Base-by-base conservation (phyloP, 306 rosid species). In the Boehmeria nivea region DNA sequence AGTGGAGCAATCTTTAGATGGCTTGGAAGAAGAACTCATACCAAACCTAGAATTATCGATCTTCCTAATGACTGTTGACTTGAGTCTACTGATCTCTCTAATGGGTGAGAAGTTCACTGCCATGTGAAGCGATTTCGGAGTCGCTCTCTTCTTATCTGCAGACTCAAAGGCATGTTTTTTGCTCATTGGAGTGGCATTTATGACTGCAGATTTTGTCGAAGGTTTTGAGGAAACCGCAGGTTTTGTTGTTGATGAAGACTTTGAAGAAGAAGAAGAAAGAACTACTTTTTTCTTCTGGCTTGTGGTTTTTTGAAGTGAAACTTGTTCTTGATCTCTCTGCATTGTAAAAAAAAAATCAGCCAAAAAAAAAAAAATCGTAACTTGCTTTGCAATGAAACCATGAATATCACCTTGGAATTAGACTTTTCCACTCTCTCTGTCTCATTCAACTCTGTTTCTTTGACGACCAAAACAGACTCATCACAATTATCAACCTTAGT, bases 21-120 rank as follows among this genome's bases (percentile, higher is more conserved):
- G 69, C 83, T 77, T 87, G 46, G 82, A 81, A 66, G 85, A 67
- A 71, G 66, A 33, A 33, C 11, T 65, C 39, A 68, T 54, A 39
- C 82, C 83, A 57, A 27, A 71, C 85, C 82, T 82, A 19, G 98
- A 68, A 55, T 75, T 80, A 46, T 91, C 99, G 59, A 87, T 85
- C 66, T 73, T 91, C 65, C 85, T 79, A 63, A 85, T 84, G 20
- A 87, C 93, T 10, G 83, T 78, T 57, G 89, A 84, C 53, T 93
- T 91, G 26, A 91, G 50, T 68, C 81, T 79, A 40, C 84, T 83
- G 20, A 91, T 64, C 38, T 91, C 99, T 68, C 82, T 85, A 39
- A 91, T 82, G 23, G 96, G 99, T 25, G 99, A 84, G 65, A 87
- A 91, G 42, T 53, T 77, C 28, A 74, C 81, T 3, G 90, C 69